These are phyloP conservation scores for Moesziomyces globuligerus DNA, from an alignment of 1,284 basidiomycete species.

Conservation along the genomic window DNA sequence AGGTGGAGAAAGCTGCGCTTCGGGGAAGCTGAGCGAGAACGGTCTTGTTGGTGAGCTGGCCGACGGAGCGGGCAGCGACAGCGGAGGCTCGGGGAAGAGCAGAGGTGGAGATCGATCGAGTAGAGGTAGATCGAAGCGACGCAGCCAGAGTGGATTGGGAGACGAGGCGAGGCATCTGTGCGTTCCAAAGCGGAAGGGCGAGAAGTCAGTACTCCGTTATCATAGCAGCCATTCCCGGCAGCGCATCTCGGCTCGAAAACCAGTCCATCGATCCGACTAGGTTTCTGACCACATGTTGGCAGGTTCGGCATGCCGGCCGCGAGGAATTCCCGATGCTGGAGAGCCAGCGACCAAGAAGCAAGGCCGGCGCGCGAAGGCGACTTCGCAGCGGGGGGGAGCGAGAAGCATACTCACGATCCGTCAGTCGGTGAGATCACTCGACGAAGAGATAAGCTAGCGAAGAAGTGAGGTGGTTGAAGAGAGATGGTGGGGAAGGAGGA, in stretches of 20 bases:
- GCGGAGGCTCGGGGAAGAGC: slow-evolving; percentile 35
- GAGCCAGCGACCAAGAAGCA: no score
- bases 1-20: slow-evolving; percentile 53
- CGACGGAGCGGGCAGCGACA: slow-evolving; percentile 35
- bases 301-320: no score
- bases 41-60: slow-evolving; percentile 20
- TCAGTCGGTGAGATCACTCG: slow-evolving; percentile 21
- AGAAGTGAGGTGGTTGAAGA: slow-evolving; percentile 1
- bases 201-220: no score
- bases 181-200: background rate
- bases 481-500: slow-evolving; percentile 12
- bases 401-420: slow-evolving; percentile 30
- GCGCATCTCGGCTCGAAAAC: no score
- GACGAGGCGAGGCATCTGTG: slow-evolving; percentile 55
- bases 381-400: background rate
- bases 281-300: no score
- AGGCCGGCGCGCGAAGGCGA: no score
- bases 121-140: slow-evolving; percentile 48
- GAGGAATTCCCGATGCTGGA: no score
- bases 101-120: slow-evolving; percentile 52
- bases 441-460: slow-evolving; percentile 9
- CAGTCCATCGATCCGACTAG: no score
- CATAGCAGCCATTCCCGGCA: no score
- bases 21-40: slow-evolving; percentile 24
- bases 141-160: slow-evolving; percentile 49